Evolutionary conservation across 1,284 basidiomycete genomes (phyloP).

Genomic region (Waitea zeae): DNA sequence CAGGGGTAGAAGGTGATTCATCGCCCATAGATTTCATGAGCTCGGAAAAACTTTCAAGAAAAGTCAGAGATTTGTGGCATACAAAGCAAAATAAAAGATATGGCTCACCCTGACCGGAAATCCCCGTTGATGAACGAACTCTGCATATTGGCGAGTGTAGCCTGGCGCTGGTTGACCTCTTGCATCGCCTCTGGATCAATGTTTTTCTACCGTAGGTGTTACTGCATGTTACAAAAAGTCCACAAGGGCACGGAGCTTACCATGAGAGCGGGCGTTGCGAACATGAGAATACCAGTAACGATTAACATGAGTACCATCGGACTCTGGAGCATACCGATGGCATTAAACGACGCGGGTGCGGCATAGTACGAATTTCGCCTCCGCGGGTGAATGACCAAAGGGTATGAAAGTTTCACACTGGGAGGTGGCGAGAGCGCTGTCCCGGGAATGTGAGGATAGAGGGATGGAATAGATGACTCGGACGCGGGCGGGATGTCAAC

Average conservation of each 20-base stretch:
- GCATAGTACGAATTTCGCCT: slow-evolving; percentile 48
- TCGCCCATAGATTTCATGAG: slow-evolving; percentile 6
- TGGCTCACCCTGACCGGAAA: slow-evolving; percentile 35
- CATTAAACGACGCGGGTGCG: slow-evolving; percentile 54
- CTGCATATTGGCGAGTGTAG: slow-evolving; percentile 39
- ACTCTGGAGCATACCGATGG: slow-evolving; percentile 65
- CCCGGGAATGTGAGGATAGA: slow-evolving; percentile 47
- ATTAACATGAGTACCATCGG: slow-evolving; percentile 84
- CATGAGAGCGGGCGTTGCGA: slow-evolving; percentile 69
- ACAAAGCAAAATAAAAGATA: background rate
- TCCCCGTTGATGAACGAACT: slow-evolving; percentile 41
- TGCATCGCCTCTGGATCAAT: slow-evolving; percentile 62
- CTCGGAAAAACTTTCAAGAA: slow-evolving; percentile 7
- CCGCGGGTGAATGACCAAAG: slow-evolving; percentile 35
- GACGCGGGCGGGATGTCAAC: slow-evolving; percentile 29
- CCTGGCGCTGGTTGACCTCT: slow-evolving; percentile 54
- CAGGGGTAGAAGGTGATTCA: too few species aligned
- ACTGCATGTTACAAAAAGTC: background rate
- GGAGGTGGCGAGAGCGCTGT: slow-evolving; percentile 50
- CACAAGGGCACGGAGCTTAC: slow-evolving; percentile 21
- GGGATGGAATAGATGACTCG: slow-evolving; percentile 23
- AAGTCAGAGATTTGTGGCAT: slow-evolving; percentile 1
- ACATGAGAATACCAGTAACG: slow-evolving; percentile 48
- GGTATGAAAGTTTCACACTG: slow-evolving; percentile 43
- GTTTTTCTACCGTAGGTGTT: slow-evolving; percentile 38